Conservation (phyloP, 768 basidiomycete species). For the Suillus placidus region DNA sequence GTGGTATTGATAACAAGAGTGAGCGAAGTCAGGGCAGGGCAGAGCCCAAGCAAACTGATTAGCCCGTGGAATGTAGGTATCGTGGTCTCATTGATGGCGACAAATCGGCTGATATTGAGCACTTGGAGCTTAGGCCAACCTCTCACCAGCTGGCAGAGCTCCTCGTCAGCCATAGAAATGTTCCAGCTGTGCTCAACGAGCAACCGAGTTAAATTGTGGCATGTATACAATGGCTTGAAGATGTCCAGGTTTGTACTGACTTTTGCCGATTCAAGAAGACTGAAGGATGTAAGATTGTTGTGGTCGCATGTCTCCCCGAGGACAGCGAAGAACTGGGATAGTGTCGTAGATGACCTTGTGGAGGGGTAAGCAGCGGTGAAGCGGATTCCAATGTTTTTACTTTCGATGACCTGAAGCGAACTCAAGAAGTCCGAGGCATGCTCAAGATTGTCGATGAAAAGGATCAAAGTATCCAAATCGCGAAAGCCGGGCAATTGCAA, state of each 20-base stretch:
- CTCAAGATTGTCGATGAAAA: background rate
- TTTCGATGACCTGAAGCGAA: background rate
- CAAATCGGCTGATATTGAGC: conserved; percentile 23
- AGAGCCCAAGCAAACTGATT: conserved; percentile 14
- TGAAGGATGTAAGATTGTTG: background rate
- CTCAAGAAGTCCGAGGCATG: background rate
- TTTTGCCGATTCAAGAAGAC: background rate
- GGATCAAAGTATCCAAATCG: background rate
- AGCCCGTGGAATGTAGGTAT: conserved; percentile 25
- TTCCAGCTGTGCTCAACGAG: conserved; percentile 20
- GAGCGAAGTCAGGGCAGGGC: conserved; percentile 19
- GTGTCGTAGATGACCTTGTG: background rate
- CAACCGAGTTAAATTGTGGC: background rate
- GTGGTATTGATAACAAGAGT: conserved; percentile 26
- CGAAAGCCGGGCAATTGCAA: background rate
- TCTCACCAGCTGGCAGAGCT: conserved; percentile 18
- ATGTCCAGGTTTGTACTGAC: background rate
- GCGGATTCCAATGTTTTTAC: background rate
- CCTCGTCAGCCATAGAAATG: conserved; percentile 21
- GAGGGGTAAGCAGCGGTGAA: background rate
- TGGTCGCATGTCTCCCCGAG: background rate
- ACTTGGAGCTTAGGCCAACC: conserved; percentile 26
- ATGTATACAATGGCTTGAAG: background rate
- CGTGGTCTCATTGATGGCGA: conserved; percentile 17
- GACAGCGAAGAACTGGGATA: background rate